Base-by-base conservation (phyloP, 352 stramenopile species). In the Globisporangium spinosum region DNA sequence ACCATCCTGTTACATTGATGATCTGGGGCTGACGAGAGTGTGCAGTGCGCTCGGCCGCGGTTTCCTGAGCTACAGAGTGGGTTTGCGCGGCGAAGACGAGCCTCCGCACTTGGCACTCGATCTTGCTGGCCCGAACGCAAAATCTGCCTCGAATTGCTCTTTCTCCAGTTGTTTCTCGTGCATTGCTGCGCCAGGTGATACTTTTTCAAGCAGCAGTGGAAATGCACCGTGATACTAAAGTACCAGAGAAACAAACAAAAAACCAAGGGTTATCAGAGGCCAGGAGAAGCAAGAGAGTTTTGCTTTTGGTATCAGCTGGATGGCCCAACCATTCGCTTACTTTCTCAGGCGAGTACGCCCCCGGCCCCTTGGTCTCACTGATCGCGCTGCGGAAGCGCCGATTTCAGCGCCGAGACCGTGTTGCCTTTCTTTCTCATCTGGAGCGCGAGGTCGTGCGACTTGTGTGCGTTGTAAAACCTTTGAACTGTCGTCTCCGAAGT, bases 191-290 rank as follows among this genome's bases (percentile, higher is more conserved):
- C 35, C 22, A 27, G 76, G 74, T 23, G 77, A 81, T 23, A 68
- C 69, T n/a, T 72, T 80, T 10, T 83, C 68, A 1, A 79, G 76
- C 3, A 87, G 68, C 29, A 77, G 34, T 7, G 79, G 66, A 62
- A 90, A 90, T 3, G 79, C 80, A 25, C 78, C 78, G 10, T 74
- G 70, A 55, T 76, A 86, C 81, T 89, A 10, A 56, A n/a, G 15
- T 58, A 57, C 23, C 35, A 43, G 7, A 64, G n/a, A 22, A 15
- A 2, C 25, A 70, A 20, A 38, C 0, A 68, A 25, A 35, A 1
- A 34, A 32, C 43, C 25, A 62, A 58, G 40, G 40, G 3, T 22
- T 49, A 49, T 20, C 40, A n/a, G 4, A 15, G 13, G 12, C 17
- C 38, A 45, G 5, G 38, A 45, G 13, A 3, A 45, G 13, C 13